Evolutionary conservation across 768 basidiomycete species (phyloP).

Genomic region (Filobasidium wieringae): DNA sequence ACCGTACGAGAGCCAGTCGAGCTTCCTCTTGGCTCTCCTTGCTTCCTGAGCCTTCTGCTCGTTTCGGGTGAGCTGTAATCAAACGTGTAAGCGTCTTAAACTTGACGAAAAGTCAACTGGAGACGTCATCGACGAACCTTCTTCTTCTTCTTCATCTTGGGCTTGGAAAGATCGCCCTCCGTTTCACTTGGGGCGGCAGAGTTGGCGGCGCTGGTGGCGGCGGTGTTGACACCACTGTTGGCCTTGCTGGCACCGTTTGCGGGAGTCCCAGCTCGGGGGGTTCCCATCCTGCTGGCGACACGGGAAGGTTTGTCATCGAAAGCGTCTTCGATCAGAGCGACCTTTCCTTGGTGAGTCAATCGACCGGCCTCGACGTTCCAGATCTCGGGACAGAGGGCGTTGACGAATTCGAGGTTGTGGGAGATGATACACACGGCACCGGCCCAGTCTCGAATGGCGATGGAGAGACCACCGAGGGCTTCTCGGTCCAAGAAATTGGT

Average conservation of each 20-base stretch:
- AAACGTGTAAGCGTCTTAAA: background rate
- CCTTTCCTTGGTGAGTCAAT: constrained; percentile 79
- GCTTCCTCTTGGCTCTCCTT: constrained; percentile 62
- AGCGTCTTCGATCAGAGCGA: constrained; percentile 69
- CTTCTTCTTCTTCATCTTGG: constrained; percentile 65
- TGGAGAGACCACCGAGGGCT: constrained; percentile 82
- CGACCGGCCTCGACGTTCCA: constrained; percentile 84
- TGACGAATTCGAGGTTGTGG: constrained; percentile 53
- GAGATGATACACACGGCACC: constrained; percentile 72
- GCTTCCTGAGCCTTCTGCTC: constrained; percentile 78
- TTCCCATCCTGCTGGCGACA: constrained; percentile 58
- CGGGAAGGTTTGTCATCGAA: constrained; percentile 63
- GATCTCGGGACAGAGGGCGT: constrained; percentile 58
- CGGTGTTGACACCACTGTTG: constrained; percentile 53
- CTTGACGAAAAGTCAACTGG: background rate
- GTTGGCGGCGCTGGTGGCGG: constrained; percentile 36
- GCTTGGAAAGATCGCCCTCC: constrained; percentile 23
- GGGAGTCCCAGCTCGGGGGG: constrained; percentile 47
- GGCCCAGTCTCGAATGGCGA: constrained; percentile 89
- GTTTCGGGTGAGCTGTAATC: constrained; percentile 32
- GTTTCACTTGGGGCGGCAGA: constrained; percentile 25
- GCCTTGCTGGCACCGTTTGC: constrained; percentile 51
- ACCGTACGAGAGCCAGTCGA: constrained; percentile 70
- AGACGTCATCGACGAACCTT: constrained; percentile 47
- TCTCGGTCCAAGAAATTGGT: constrained; percentile 97